Conservation (phyloP, 2,329 filamentous ascomycete genomes). For the Botrytis hyacinthi region DNA sequence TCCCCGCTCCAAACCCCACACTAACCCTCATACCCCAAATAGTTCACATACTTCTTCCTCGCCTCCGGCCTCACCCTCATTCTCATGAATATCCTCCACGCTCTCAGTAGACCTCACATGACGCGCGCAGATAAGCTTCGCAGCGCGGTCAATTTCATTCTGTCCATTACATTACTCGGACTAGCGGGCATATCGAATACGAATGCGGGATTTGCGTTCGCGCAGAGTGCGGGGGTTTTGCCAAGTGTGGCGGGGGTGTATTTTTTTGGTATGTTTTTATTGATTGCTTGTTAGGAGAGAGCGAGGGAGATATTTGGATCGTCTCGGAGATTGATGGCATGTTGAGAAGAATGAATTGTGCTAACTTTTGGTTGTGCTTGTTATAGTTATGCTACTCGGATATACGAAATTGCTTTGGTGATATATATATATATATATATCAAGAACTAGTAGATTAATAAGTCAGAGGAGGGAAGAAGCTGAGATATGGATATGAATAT, state of each 20-base stretch:
- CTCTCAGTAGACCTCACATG: slow-evolving; percentile 20
- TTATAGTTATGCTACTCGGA: neutral
- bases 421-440: neutral
- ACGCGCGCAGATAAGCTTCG: slow-evolving; percentile 15
- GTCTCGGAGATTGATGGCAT: no score
- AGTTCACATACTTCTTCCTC: slow-evolving; percentile 34
- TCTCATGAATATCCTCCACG: slow-evolving; percentile 29
- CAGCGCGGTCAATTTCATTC: slow-evolving; percentile 12
- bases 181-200: slow-evolving; percentile 20
- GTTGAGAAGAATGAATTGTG: no score
- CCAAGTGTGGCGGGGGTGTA: slow-evolving; percentile 17
- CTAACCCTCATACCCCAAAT: neutral
- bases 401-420: slow-evolving; percentile 10
- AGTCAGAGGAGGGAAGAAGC: no score
- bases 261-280: neutral
- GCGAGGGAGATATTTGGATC: no score
- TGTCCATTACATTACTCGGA: slow-evolving; percentile 2
- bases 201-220: slow-evolving; percentile 14
- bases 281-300: no score
- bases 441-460: no score
- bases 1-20: neutral
- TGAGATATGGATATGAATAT: no score
- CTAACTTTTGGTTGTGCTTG: neutral
- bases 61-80: slow-evolving; percentile 29
- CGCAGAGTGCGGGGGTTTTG: slow-evolving; percentile 22